Evolutionary conservation across 2,329 filamentous ascomycete species (phyloP).

Genomic region (Colletotrichum sp.): DNA sequence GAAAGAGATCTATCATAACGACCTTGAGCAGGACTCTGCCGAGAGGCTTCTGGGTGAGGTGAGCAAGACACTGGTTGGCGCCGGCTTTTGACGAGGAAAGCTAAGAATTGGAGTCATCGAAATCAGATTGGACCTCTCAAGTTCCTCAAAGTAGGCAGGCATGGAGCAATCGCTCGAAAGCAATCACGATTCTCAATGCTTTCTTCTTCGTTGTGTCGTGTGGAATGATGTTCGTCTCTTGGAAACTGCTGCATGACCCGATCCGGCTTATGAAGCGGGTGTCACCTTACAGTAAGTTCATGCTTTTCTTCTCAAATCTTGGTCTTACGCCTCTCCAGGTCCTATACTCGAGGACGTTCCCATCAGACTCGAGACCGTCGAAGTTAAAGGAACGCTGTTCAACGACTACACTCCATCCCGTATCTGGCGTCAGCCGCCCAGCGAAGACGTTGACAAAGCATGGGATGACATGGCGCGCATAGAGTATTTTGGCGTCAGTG

Average conservation of each 20-base stretch:
- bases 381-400: constrained; percentile 15
- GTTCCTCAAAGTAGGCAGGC: background rate
- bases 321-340: background rate
- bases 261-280: constrained; percentile 6
- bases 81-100: background rate
- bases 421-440: constrained; percentile 19
- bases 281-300: constrained; percentile 3
- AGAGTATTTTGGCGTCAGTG: constrained; percentile 13
- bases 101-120: background rate
- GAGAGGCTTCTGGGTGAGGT: background rate
- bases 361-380: background rate
- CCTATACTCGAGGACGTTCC: constrained; percentile 4
- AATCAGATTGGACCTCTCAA: background rate
- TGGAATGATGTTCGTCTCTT: background rate
- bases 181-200: background rate
- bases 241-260: constrained; percentile 5
- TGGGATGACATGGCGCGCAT: constrained; percentile 21
- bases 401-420: constrained; percentile 33
- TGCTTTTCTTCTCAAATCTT: fast-evolving
- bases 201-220: constrained; percentile 1
- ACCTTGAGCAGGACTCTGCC: background rate
- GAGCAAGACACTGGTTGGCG: background rate
- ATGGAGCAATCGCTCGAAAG: background rate
- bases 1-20: background rate
- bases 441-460: constrained; percentile 24